A percentile compares a stretch with the other conserved stretches of the same genome.
Conservation (phyloP, 2,329 filamentous ascomycete species). For the Nectriaceae sp. region DNA sequence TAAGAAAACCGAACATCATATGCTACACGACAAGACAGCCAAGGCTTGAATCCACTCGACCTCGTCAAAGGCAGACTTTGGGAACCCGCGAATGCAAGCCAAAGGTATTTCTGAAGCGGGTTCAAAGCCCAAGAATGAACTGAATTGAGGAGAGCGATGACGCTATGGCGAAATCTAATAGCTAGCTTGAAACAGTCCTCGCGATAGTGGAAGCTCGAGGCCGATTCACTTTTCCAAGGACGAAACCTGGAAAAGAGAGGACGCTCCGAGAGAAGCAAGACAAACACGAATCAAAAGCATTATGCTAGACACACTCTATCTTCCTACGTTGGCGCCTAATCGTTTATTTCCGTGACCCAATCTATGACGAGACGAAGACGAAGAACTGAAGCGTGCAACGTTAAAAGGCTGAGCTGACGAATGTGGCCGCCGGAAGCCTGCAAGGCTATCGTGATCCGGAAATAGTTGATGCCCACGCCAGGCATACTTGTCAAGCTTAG, state of each 20-base stretch:
- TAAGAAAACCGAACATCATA: constrained; percentile 18
- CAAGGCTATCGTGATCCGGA: neutral
- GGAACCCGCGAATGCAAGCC: constrained; percentile 22
- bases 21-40: constrained; percentile 27
- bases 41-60: constrained; percentile 32
- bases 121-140: constrained; percentile 26
- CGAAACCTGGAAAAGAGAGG: constrained; percentile 24
- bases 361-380: constrained; percentile 2
- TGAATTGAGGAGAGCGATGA: constrained; percentile 36
- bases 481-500: no score
- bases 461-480: neutral
- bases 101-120: constrained; percentile 28
- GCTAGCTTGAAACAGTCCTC: constrained; percentile 38
- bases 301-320: constrained; percentile 20
- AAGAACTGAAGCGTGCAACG: neutral
- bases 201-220: constrained; percentile 31
- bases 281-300: constrained; percentile 35
- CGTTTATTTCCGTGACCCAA: constrained; percentile 3
- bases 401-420: neutral
- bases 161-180: constrained; percentile 39
- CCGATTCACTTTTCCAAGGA: constrained; percentile 24
- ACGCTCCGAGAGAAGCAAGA: constrained; percentile 29
- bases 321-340: neutral
- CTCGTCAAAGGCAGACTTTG: constrained; percentile 32
- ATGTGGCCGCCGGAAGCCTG: neutral